Conservation (phyloP, 2,329 filamentous ascomycete genomes). For the Metarhizium robertsii region DNA sequence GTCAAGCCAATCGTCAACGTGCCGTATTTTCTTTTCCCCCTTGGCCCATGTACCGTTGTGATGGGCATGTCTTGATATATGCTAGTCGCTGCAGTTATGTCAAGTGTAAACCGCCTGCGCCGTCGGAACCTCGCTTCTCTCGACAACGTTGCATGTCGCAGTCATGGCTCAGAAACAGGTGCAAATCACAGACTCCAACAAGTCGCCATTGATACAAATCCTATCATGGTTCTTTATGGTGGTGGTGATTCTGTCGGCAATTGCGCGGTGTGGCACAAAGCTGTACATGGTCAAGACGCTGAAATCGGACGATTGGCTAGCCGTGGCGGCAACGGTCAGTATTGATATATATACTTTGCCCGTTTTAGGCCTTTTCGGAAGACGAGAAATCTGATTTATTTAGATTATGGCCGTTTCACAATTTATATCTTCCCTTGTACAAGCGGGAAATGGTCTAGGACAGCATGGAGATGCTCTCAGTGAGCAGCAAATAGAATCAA, state of each 20-base stretch:
- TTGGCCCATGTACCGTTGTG: neutral
- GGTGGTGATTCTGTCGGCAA: constrained; percentile 15
- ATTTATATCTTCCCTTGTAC: constrained; percentile 5
- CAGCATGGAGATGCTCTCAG: neutral
- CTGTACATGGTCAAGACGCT: constrained; percentile 19
- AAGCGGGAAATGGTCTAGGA: neutral
- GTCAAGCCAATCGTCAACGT: too few species aligned
- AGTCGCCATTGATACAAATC: constrained; percentile 20
- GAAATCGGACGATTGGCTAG: constrained; percentile 16
- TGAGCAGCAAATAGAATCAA: neutral
- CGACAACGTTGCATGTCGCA: neutral
- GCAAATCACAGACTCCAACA: constrained; percentile 19
- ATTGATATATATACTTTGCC: neutral
- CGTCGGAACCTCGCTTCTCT: neutral
- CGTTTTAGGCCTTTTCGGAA: neutral
- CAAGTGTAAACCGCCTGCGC: neutral
- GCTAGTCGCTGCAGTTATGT: too few species aligned
- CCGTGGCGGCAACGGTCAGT: constrained; percentile 16
- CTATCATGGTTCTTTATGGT: constrained; percentile 20
- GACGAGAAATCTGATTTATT: neutral
- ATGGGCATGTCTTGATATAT: neutral
- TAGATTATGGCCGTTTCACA: constrained; percentile 12
- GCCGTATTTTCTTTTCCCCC: too few species aligned
- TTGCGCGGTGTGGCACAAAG: constrained; percentile 17
- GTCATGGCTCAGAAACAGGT: constrained; percentile 7